These are phyloP conservation scores for Exutisphaerella laricina DNA, from an alignment of 2,329 filamentous ascomycete species.

Conservation along the genomic window DNA sequence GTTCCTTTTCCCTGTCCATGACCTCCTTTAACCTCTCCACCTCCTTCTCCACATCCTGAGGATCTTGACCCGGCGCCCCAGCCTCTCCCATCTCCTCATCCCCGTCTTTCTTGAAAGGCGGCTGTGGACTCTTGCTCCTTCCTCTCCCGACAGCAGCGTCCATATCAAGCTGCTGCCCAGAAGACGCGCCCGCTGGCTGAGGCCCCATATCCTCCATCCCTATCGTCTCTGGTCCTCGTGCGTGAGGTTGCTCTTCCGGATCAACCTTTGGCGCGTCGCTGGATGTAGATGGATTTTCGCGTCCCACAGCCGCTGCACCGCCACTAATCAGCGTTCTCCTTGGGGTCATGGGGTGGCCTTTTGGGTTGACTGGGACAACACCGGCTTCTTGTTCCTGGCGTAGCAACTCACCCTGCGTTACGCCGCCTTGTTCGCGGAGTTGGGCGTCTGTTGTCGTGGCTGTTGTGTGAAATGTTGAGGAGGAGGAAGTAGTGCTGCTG, in stretches of 20 bases:
- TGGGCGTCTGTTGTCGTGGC: constrained; percentile 32
- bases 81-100: constrained; percentile 16
- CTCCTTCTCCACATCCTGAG: constrained; percentile 20
- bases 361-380: constrained; percentile 54
- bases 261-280: constrained; percentile 33
- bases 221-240: constrained; percentile 75
- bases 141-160: constrained; percentile 38
- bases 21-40: constrained; percentile 16
- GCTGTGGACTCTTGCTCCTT: constrained; percentile 25
- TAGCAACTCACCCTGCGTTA: constrained; percentile 78
- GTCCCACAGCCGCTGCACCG: constrained; percentile 23
- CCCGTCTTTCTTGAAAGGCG: constrained; percentile 6
- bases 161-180: constrained; percentile 31
- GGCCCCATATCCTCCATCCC: constrained; percentile 82
- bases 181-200: constrained; percentile 42
- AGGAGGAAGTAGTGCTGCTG: constrained; percentile 28
- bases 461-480: too few relatives aligned
- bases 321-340: constrained; percentile 24
- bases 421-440: constrained; percentile 45
- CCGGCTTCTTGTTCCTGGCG: constrained; percentile 82
- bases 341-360: constrained; percentile 28
- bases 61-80: constrained; percentile 17
- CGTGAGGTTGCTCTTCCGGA: constrained; percentile 63
- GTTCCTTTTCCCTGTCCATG: constrained; percentile 15
- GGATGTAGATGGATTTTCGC: constrained; percentile 13